These are phyloP conservation scores for Pugionium cornutum DNA, from an alignment of 345 rosid species.

Conservation along the genomic window DNA sequence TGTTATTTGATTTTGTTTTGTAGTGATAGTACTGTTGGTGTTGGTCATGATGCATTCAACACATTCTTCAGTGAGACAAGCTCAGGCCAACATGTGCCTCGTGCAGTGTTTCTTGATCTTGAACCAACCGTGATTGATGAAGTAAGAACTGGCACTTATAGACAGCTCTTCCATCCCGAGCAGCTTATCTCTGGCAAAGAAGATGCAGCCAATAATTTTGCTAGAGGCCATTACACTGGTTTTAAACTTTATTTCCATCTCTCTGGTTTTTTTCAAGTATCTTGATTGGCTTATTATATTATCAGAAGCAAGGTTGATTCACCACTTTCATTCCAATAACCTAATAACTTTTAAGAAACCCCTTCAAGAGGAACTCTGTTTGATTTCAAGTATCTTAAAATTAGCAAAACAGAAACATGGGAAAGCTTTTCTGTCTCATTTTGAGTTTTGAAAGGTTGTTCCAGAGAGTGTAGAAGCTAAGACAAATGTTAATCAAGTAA, in stretches of 20 bases:
- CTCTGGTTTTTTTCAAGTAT: background rate
- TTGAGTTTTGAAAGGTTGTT: too few relatives aligned
- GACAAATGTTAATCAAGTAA: too few relatives aligned
- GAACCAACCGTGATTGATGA: conserved; percentile 56
- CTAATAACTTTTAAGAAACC: too few relatives aligned
- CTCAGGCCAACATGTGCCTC: conserved; percentile 54
- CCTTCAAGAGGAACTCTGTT: too few relatives aligned
- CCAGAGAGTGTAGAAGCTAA: too few relatives aligned
- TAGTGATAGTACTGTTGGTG: conserved; percentile 45
- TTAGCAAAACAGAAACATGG: too few relatives aligned
- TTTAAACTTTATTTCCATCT: background rate
- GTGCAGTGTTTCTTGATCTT: conserved; percentile 51
- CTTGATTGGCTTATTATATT: too few relatives aligned
- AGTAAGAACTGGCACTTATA: conserved; percentile 52
- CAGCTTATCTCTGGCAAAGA: conserved; percentile 46
- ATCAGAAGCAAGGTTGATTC: too few relatives aligned
- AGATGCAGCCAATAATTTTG: conserved; percentile 55
- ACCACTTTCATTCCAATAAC: too few relatives aligned
- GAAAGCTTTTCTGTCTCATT: too few relatives aligned
- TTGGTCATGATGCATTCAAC: conserved; percentile 52
- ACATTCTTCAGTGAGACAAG: conserved; percentile 54
- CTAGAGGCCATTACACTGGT: conserved; percentile 54
- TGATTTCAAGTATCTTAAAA: too few relatives aligned
- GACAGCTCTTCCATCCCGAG: conserved; percentile 36
- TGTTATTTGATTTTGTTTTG: conserved; percentile 5